Conservation (phyloP, 1,284 basidiomycete species). For the Ganoderma multipileum region DNA sequence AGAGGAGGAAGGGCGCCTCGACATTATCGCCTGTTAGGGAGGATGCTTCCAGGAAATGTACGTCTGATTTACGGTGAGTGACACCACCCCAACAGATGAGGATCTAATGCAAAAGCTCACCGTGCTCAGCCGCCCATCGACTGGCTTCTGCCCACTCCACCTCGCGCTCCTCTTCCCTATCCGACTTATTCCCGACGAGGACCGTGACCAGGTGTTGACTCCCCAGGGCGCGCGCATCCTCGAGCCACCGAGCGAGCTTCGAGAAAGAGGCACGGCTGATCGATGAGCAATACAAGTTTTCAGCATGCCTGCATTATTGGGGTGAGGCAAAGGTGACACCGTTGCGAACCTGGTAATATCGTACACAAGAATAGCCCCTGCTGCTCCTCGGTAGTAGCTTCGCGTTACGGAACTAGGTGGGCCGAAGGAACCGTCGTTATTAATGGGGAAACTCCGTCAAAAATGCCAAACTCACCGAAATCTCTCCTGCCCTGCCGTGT, state of each 20-base stretch:
- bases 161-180: slow-evolving; percentile 92
- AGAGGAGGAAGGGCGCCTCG: slow-evolving; percentile 91
- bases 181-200: slow-evolving; percentile 95
- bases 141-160: slow-evolving; percentile 96
- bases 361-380: slow-evolving; percentile 94
- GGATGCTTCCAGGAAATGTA: slow-evolving; percentile 93
- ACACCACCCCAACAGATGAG: slow-evolving; percentile 2
- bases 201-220: slow-evolving; percentile 91
- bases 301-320: slow-evolving; percentile 12
- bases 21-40: slow-evolving; percentile 94
- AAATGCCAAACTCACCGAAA: slow-evolving; percentile 68
- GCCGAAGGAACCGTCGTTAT: slow-evolving; percentile 69
- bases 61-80: slow-evolving; percentile 55
- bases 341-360: slow-evolving; percentile 89
- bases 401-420: slow-evolving; percentile 93
- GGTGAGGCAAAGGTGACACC: slow-evolving; percentile 3
- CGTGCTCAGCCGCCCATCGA: slow-evolving; percentile 93
- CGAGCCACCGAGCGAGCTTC: slow-evolving; percentile 87
- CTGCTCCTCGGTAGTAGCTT: slow-evolving; percentile 96
- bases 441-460: slow-evolving; percentile 11
- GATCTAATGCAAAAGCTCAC: slow-evolving; percentile 48
- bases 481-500: slow-evolving; percentile 96
- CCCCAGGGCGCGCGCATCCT: slow-evolving; percentile 89
- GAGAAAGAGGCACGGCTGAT: slow-evolving; percentile 80
- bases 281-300: slow-evolving; percentile 17